These are phyloP conservation scores for Coniochaeta sp. DNA, from an alignment of 2,329 filamentous ascomycete species.

Conservation along the genomic window DNA sequence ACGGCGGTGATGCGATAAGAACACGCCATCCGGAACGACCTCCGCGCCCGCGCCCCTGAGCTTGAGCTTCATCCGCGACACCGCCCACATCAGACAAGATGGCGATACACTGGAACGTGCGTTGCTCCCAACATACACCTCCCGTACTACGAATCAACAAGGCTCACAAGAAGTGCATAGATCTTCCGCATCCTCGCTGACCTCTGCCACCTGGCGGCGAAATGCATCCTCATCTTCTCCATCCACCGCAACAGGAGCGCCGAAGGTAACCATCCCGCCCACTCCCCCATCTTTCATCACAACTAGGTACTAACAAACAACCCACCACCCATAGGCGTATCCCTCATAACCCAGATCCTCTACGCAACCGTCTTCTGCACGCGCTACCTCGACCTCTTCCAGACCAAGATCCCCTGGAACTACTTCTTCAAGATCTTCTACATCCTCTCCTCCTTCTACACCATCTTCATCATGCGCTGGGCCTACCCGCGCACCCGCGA, in stretches of 20 bases:
- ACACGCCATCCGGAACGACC: not conserved
- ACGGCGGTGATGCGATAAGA: conserved; percentile 1
- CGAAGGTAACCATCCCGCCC: conserved; percentile 50
- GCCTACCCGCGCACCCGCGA: conserved; percentile 83
- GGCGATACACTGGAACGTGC: conserved; percentile 14
- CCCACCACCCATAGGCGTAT: conserved; percentile 61
- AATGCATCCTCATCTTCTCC: conserved; percentile 83
- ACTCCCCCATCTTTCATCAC: not conserved
- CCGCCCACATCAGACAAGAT: not conserved
- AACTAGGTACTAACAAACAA: not conserved
- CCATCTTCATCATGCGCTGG: conserved; percentile 80
- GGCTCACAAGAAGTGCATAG: conserved; percentile 22
- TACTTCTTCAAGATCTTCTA: conserved; percentile 86
- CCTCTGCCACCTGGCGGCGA: conserved; percentile 76
- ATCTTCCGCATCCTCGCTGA: conserved; percentile 75
- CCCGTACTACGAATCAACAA: not conserved
- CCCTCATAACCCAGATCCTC: conserved; percentile 82
- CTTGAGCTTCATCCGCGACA: not conserved
- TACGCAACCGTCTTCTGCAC: conserved; percentile 82
- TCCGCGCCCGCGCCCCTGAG: not conserved
- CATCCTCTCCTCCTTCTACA: conserved; percentile 76
- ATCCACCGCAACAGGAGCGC: conserved; percentile 85
- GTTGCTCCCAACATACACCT: not conserved
- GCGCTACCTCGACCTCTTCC: conserved; percentile 79
- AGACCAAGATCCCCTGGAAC: conserved; percentile 56